Evolutionary conservation across 495 filamentous ascomycete species (phyloP), one percentile per base, ranked within the genome.

Genomic region (Penicillium argentinense): DNA sequence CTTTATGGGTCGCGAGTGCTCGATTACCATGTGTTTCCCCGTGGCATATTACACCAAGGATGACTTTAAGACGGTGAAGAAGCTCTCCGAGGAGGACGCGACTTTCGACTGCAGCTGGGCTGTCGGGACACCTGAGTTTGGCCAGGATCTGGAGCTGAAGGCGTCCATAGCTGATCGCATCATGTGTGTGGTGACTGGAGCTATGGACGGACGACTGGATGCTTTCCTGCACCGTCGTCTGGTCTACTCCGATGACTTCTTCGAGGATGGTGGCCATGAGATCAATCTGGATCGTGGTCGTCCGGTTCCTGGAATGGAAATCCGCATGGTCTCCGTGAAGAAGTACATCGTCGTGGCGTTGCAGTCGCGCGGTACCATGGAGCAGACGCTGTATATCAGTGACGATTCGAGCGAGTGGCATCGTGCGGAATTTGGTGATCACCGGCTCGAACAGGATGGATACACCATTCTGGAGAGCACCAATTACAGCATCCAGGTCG

Each of bases 401-500:
- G 80, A 87, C 53, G 91, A 98, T 61, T 81, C 89, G 21, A 69
- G 75, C 23, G 84, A 75, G 21, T 98, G 93, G 93, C 87, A 96
- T 59, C 83, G 88, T n/a, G 93, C 92, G 38, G 77, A 92, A 51
- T 97, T 98, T 65, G 85, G 85, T 23, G 79, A 81, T 23, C 88
- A 91, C 60, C 84, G 82, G 32, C 63, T 98, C 18, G 79, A 87
- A 54, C 79, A 97, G 62, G 81, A 93, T 57, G 89, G 88, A 11
- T 98, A 97, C 60, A 98, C 93, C 1, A 75, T 97, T 17, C 75
- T 98, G 22, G 92, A 97, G 68, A 91, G 89, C 51, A 97, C 93
- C 13, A 88, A 95, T 53, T 96, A 97, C 73, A 96, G 91, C 70
- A 89, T 98, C 49, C 91, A 97, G 64, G 83, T 98, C 29, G 91